phyloP scores from a whole-genome alignment of 1,139 yeast species.

The Yamadazyma taylorii region DNA sequence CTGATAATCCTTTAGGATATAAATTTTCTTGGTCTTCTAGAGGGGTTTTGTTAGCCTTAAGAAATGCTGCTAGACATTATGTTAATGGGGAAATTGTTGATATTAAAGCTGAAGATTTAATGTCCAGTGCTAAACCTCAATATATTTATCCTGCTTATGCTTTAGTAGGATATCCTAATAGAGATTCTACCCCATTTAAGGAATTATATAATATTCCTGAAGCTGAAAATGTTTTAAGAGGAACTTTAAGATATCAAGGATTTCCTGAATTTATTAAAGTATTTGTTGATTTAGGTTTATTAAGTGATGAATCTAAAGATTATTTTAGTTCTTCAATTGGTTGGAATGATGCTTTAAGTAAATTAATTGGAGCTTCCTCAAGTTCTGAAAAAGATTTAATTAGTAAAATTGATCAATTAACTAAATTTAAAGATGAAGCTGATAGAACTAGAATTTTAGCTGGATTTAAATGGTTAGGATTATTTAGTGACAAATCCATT shows the following conservation, averaged over 20 bases:
- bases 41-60: constrained; percentile 92
- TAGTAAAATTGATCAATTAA: constrained; percentile 72
- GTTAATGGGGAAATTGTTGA: constrained; percentile 80
- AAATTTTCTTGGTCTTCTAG: constrained; percentile 99
- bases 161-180: constrained; percentile 93
- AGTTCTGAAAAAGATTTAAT: constrained; percentile 69
- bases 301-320: constrained; percentile 70
- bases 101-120: constrained; percentile 84
- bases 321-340: constrained; percentile 58
- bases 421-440: constrained; percentile 76
- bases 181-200: constrained; percentile 94
- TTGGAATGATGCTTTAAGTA: constrained; percentile 88
- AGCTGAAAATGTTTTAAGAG: constrained; percentile 95
- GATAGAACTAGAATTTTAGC: constrained; percentile 84
- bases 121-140: constrained; percentile 95
- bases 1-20: constrained; percentile 97
- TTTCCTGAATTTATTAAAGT: constrained; percentile 98
- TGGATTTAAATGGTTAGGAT: constrained; percentile 93
- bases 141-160: constrained; percentile 95
- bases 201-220: constrained; percentile 93
- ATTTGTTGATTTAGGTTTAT: constrained; percentile 89
- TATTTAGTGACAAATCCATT: constrained; percentile 73
- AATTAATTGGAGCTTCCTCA: constrained; percentile 73
- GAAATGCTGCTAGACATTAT: constrained; percentile 91
- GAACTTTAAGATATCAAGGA: constrained; percentile 96